These are phyloP conservation scores for Camellia lanceoleosa DNA, from an alignment of 148 eudicot species.

Conservation along the genomic window DNA sequence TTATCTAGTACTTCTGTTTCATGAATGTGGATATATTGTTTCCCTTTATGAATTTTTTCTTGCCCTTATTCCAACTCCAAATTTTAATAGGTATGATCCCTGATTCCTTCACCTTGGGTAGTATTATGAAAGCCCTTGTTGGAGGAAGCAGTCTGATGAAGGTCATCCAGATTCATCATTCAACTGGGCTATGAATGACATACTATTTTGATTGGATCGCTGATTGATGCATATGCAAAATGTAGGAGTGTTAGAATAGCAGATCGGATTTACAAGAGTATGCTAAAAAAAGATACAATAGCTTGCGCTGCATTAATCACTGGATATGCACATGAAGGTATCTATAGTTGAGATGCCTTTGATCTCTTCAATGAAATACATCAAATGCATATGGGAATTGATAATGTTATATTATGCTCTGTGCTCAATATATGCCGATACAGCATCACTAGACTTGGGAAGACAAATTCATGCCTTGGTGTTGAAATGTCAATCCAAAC, in stretches of 20 bases:
- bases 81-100: constrained; percentile 19
- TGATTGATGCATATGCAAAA: constrained; percentile 25
- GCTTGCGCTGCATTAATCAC: constrained; percentile 22
- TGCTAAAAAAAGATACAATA: constrained; percentile 17
- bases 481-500: constrained; percentile 17
- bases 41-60: background rate
- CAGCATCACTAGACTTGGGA: constrained; percentile 9
- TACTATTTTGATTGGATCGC: constrained; percentile 8
- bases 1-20: background rate
- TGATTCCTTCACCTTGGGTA: constrained; percentile 20
- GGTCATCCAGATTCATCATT: constrained; percentile 13
- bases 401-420: constrained; percentile 21
- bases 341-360: constrained; percentile 12
- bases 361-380: constrained; percentile 22
- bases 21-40: background rate
- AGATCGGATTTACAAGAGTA: constrained; percentile 3
- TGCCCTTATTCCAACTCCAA: background rate
- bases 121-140: constrained; percentile 14
- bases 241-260: constrained; percentile 17
- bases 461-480: constrained; percentile 25
- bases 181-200: constrained; percentile 19
- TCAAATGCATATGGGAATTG: constrained; percentile 12
- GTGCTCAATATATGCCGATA: constrained; percentile 19
- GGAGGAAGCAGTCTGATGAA: constrained; percentile 5
- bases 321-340: constrained; percentile 24